Conservation (phyloP, 176 grass and related monocot genomes). For the Ensete ventricosum region DNA sequence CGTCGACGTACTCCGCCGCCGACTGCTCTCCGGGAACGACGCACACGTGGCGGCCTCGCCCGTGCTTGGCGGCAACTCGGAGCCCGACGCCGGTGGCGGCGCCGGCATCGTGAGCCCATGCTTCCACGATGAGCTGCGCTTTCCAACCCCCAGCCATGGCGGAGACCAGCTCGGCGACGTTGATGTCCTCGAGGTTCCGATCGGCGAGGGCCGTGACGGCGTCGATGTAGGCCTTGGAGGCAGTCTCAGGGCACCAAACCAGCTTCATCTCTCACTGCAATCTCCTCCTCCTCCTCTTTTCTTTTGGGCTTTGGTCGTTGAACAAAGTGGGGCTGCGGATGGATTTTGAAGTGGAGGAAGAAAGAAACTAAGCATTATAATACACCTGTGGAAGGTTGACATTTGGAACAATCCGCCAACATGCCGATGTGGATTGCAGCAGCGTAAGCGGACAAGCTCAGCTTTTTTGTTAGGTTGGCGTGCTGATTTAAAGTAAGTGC, state of each 20-base stretch:
- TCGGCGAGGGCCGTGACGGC: slow-evolving; percentile 30
- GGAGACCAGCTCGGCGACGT: slow-evolving; percentile 49
- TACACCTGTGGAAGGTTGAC: not conserved
- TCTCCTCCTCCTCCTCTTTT: not conserved
- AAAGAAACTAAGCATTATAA: not conserved
- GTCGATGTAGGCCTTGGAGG: slow-evolving; percentile 55
- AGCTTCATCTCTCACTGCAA: slow-evolving; percentile 45
- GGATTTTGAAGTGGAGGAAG: not conserved
- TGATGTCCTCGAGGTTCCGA: slow-evolving; percentile 19
- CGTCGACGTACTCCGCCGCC: slow-evolving; percentile 3
- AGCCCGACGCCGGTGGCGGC: slow-evolving; percentile 31
- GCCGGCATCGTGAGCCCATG: slow-evolving; percentile 8
- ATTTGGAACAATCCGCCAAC: not conserved
- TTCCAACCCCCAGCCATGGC: slow-evolving; percentile 68
- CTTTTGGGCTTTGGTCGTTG: not conserved
- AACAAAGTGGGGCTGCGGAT: not conserved
- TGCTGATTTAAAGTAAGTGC: not conserved
- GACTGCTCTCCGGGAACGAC: slow-evolving; percentile 7
- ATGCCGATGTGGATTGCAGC: not conserved
- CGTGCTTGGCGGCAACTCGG: slow-evolving; percentile 20
- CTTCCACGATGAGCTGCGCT: slow-evolving; percentile 62
- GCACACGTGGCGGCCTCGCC: slow-evolving; percentile 14
- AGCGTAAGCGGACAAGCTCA: not conserved
- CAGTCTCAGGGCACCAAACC: slow-evolving; percentile 57
- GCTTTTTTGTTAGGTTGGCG: not conserved